Conservation (phyloP, 2,329 filamentous ascomycete species). For the Aulographum hederae region DNA sequence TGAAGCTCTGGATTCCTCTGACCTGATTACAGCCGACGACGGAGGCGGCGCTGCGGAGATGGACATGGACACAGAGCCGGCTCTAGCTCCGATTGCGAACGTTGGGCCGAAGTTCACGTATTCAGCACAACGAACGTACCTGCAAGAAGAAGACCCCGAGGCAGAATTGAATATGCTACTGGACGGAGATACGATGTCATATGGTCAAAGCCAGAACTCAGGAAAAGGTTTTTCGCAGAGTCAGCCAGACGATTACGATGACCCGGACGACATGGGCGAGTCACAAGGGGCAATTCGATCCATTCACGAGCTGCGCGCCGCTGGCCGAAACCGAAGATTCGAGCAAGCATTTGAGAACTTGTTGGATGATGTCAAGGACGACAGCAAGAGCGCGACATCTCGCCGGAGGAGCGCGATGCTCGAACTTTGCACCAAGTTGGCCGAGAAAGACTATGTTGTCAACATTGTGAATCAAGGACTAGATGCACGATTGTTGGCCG, state of each 20-base stretch:
- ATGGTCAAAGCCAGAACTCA: not conserved
- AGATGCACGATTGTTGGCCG: constrained; percentile 48
- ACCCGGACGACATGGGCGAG: constrained; percentile 28
- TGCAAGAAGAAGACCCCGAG: constrained; percentile 28
- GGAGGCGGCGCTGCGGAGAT: too few species aligned
- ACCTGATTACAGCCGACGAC: not conserved
- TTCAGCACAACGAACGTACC: constrained; percentile 37
- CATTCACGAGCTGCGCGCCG: constrained; percentile 42
- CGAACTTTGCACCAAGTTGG: constrained; percentile 35
- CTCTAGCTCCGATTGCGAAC: constrained; percentile 8
- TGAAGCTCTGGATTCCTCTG: not conserved
- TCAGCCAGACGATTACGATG: not conserved
- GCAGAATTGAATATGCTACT: not conserved
- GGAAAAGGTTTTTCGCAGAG: not conserved
- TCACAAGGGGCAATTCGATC: constrained; percentile 28
- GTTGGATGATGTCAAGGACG: constrained; percentile 39
- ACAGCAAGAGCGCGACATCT: constrained; percentile 21
- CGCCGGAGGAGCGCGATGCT: constrained; percentile 33
- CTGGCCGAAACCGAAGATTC: constrained; percentile 38
- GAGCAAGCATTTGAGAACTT: constrained; percentile 35
- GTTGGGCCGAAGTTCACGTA: constrained; percentile 35
- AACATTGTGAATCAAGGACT: constrained; percentile 61
- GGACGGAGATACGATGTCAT: not conserved
- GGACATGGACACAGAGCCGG: constrained; percentile 7
- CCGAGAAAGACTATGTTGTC: constrained; percentile 41